phyloP scores from a whole-genome alignment of 2,329 filamentous ascomycete genomes.

The Hypoxylon sp. region DNA sequence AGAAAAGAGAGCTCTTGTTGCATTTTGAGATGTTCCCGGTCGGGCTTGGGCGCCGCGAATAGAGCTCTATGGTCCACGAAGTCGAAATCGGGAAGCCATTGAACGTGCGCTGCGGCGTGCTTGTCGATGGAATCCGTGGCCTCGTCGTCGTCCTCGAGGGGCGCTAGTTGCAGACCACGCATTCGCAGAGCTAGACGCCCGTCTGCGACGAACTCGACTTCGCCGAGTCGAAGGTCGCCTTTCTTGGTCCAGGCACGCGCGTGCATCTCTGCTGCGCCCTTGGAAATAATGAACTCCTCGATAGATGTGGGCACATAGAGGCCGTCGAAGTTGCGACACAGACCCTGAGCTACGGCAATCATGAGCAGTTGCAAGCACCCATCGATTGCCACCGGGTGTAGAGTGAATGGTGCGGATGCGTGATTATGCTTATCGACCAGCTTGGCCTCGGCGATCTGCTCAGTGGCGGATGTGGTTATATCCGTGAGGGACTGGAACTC shows the following conservation, averaged over 20 bases:
- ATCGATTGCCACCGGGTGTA: conserved; percentile 60
- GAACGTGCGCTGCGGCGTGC: conserved; percentile 51
- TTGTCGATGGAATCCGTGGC: conserved; percentile 38
- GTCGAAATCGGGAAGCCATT: conserved; percentile 55
- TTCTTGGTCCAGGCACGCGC: conserved; percentile 37
- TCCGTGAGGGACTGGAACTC: conserved; percentile 52
- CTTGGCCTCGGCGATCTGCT: conserved; percentile 44
- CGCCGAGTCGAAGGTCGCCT: conserved; percentile 29
- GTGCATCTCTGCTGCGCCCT: conserved; percentile 36
- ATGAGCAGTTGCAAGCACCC: conserved; percentile 53
- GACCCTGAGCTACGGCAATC: conserved; percentile 45
- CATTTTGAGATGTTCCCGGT: conserved; percentile 37
- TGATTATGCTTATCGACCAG: conserved; percentile 45
- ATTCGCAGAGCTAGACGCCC: conserved; percentile 39
- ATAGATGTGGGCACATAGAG: conserved; percentile 50
- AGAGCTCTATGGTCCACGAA: conserved; percentile 49
- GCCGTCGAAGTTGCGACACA: conserved; percentile 45
- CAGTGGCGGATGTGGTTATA: conserved; percentile 42
- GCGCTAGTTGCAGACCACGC: conserved; percentile 46
- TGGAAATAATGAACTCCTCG: conserved; percentile 45
- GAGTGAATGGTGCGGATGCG: conserved; percentile 48
- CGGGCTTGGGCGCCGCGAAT: conserved; percentile 45
- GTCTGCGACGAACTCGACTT: conserved; percentile 44
- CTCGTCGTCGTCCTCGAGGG: conserved; percentile 46
- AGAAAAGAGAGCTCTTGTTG: conserved; percentile 54